Evolutionary conservation across 805 yeast species (phyloP), one percentile per base, ranked within the genome.

Genomic region (Candida pseudoglaebosa): DNA sequence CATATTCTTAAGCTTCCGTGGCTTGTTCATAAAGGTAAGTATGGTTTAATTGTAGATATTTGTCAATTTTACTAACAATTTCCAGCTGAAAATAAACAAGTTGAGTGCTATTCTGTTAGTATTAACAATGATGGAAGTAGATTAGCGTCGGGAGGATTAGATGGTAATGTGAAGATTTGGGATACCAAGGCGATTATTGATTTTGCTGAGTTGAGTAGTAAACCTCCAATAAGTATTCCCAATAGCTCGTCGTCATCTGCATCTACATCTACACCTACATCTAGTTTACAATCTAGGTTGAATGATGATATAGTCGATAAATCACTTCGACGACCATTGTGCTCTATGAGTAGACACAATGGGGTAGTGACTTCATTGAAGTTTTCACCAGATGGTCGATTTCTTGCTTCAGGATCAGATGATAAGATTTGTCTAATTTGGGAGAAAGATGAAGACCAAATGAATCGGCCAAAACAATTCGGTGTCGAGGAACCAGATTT

Each of bases 281-380:
- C 17, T 14, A 15, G 8, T 6, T 20, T 14, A 6, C 32, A 29
- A 16, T n/a, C 29, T 26, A 9, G 5, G 12, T 26, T 26, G 29
- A 32, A 31, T 14, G 41, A 34, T 12, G 36, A 38, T 5, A 24
- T 53, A 10, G 62, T 61, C 1, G 54, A 52, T 4, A 38, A 43
- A 26, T 48, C 59, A 6, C 48, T 57, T 14, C 52, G 53, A 49
- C 51, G 57, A 18, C 95, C 95, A 3, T 61, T 90, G 13, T 87
- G 95, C 41, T 82, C 93, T 19, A 87, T 93, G 95, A 82, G 93
- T 28, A 75, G 96, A 39, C 99, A 93, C 56, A 88, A 93, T 16
- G 99, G 99, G 36, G 96, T 96, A 2, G 97, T 93, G 4, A 93
- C 99, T 1, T 82, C 88, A 40, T 93, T 93, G 17, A 74, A 90